phyloP scores from a whole-genome alignment of 1,139 yeast genomes.

The Citeromyces siamensis region DNA sequence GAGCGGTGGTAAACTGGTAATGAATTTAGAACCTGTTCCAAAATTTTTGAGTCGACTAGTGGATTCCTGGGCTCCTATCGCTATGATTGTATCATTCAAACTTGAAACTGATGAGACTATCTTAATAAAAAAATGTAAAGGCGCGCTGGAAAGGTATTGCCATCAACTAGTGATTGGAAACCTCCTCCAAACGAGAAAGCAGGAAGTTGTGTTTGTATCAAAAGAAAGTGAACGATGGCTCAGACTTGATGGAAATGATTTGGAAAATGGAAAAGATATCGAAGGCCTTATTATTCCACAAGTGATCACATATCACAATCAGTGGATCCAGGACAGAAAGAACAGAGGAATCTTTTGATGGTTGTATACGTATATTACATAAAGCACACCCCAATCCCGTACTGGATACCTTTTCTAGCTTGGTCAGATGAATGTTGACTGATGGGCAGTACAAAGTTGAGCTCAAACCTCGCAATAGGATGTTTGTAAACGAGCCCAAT shows the following conservation, averaged over 20 bases:
- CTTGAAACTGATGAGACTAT: conserved; percentile 77
- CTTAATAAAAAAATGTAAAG: conserved; percentile 60
- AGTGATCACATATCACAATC: conserved; percentile 47
- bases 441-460: conserved; percentile 75
- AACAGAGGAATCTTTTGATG: background rate
- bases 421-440: conserved; percentile 53
- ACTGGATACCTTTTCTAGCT: conserved; percentile 77
- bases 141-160: conserved; percentile 72
- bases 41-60: conserved; percentile 81
- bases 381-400: conserved; percentile 84
- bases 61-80: conserved; percentile 89
- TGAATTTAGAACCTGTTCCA: conserved; percentile 91
- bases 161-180: conserved; percentile 96
- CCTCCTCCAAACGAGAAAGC: conserved; percentile 76
- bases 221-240: conserved; percentile 39
- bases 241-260: conserved; percentile 30
- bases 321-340: conserved; percentile 35
- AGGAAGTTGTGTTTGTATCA: conserved; percentile 78
- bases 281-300: conserved; percentile 72
- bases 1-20: conserved; percentile 57
- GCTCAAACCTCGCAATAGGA: conserved; percentile 84
- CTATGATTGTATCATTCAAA: conserved; percentile 92
- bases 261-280: conserved; percentile 34
- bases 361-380: conserved; percentile 25
- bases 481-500: conserved; percentile 73